Percentiles rank a stretch among this genome's conserved stretches.
Conservation (phyloP, 768 basidiomycete genomes). For the Agrocybe pediades region DNA sequence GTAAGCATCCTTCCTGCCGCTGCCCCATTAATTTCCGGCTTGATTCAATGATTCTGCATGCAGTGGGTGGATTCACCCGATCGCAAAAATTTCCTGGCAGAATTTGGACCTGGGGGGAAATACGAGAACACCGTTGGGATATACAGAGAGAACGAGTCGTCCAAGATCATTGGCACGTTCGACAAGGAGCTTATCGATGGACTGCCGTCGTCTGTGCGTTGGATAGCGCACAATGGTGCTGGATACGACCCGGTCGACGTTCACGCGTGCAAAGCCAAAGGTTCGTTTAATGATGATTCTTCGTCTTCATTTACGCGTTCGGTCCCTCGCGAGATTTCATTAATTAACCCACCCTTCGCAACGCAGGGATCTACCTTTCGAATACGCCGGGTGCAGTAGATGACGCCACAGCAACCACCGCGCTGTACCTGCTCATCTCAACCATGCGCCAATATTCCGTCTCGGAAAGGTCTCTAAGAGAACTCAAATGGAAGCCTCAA, state of each 20-base stretch:
- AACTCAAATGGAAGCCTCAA: constrained; percentile 61
- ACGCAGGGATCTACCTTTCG: constrained; percentile 72
- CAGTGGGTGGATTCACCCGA: constrained; percentile 56
- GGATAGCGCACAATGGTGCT: constrained; percentile 92
- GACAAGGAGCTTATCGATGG: constrained; percentile 76
- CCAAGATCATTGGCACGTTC: constrained; percentile 69
- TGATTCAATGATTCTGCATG: constrained; percentile 1
- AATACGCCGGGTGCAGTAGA: constrained; percentile 92
- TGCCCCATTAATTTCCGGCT: not conserved
- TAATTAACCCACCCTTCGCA: not conserved
- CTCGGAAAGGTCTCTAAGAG: constrained; percentile 60
- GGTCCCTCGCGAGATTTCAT: not conserved
- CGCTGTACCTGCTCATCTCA: constrained; percentile 80
- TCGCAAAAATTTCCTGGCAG: constrained; percentile 70
- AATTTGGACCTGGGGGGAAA: constrained; percentile 65
- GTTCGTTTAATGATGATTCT: too few relatives aligned
- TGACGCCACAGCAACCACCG: constrained; percentile 89
- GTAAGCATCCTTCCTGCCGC: constrained; percentile 45
- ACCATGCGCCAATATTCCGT: constrained; percentile 72
- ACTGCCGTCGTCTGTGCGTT: constrained; percentile 69
- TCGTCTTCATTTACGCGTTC: not conserved
- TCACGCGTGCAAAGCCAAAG: constrained; percentile 66
- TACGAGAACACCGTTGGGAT: constrained; percentile 75
- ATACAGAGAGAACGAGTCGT: constrained; percentile 75
- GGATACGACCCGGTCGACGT: constrained; percentile 92